Evolutionary conservation across 2,329 filamentous ascomycete genomes (phyloP), one percentile per base, ranked within the genome.

Genomic region (Stylonectria norvegica): DNA sequence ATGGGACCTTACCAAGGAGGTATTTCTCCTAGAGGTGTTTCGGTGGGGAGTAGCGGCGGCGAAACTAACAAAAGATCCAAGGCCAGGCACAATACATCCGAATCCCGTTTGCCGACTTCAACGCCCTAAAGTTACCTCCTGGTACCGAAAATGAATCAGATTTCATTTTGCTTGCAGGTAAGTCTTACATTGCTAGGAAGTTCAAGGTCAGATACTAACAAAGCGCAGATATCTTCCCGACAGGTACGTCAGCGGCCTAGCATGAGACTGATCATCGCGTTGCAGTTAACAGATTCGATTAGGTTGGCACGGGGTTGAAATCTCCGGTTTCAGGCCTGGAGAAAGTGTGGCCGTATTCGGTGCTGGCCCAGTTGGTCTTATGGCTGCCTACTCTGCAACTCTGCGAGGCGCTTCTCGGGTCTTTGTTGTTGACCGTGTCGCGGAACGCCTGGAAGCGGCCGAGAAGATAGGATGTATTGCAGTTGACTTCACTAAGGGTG

Each of bases 91-190:
- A 85, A 55, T 85, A 79, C 42, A 63, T 85, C 14, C 70, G 79
- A 4, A 75, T 85, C 2, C 81, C 81, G 0, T 84, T 78, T 42
- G 81, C 81, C 1, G 81, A 85, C 54, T 83, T 83, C 63, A 85
- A 85, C 44, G 76, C 76, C 5, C 60, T 85, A 20, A 75, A 75
- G 38, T 63, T 86, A 2, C 81, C 81, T 1, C 64, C 72, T 5
- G 80, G 79, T 1, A 79, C 66, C 12, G 77, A 82, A 45, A 67
- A 81, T 33, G 81, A 85, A 55, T 67, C 73, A 0, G 80, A 83
- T 49, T 83, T 80, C 47, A 75, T 75, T 36, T 55, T 72, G 2
- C 59, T 72, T 1, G 69, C 69, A 18, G 66, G 64, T 65, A 5
- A 36, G 43, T 36, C 16, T 32, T 9, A 30, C 14, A 9, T 30